Conservation (phyloP, 495 filamentous ascomycete genomes). For the Xylaria nigripes region DNA sequence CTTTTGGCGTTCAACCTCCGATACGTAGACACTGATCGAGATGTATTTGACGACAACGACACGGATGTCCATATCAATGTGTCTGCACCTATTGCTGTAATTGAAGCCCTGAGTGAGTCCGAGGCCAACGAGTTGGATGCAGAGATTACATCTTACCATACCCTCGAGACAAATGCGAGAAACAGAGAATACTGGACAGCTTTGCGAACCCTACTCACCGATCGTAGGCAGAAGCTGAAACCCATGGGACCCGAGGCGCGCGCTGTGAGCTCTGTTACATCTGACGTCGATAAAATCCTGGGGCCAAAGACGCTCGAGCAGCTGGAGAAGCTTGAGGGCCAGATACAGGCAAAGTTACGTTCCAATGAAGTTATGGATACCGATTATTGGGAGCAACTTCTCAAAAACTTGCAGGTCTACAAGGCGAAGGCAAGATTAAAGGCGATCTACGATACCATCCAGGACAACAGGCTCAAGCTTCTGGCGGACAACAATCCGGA, state of each 20-base stretch:
- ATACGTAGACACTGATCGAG: slow-evolving; percentile 75
- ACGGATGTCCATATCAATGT: slow-evolving; percentile 63
- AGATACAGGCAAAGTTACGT: slow-evolving; percentile 73
- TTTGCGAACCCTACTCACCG: slow-evolving; percentile 74
- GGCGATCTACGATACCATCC: slow-evolving; percentile 69
- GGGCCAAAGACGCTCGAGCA: slow-evolving; percentile 82
- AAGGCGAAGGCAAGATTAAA: slow-evolving; percentile 85
- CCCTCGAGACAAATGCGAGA: slow-evolving; percentile 64
- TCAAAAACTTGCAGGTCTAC: slow-evolving; percentile 76
- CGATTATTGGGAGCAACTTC: slow-evolving; percentile 93
- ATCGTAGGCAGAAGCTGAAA: slow-evolving; percentile 60
- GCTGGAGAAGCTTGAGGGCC: slow-evolving; percentile 70
- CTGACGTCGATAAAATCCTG: slow-evolving; percentile 81
- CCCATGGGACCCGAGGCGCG: slow-evolving; percentile 57
- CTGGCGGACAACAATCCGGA: slow-evolving; percentile 61
- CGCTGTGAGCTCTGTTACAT: slow-evolving; percentile 69
- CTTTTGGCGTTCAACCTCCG: slow-evolving; percentile 88
- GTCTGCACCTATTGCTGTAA: slow-evolving; percentile 71
- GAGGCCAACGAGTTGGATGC: slow-evolving; percentile 72
- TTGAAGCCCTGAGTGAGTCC: slow-evolving; percentile 62
- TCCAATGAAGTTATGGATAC: slow-evolving; percentile 90
- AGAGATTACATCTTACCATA: slow-evolving; percentile 79
- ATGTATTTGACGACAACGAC: slow-evolving; percentile 74
- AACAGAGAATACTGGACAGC: slow-evolving; percentile 92
- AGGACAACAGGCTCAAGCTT: slow-evolving; percentile 60